Percentiles rank a stretch among this genome's conserved stretches.
These are phyloP conservation scores for Alternaria ventricosa DNA, from an alignment of 2,329 filamentous ascomycete genomes.

Conservation along the genomic window DNA sequence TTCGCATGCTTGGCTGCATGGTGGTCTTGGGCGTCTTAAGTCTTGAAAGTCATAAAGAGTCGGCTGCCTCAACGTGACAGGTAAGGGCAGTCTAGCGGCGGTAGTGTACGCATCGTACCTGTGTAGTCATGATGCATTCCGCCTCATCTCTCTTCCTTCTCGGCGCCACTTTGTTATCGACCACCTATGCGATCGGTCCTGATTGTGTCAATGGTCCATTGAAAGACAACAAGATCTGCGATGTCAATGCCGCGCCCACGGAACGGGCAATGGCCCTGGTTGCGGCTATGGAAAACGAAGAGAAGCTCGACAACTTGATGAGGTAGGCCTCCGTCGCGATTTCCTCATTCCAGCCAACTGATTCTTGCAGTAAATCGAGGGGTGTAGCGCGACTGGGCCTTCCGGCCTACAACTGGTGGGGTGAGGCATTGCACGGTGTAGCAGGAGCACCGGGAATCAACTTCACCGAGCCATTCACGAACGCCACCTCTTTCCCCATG, in stretches of 20 bases:
- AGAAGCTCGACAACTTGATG: conserved; percentile 54
- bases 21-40: neutral
- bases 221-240: conserved; percentile 57
- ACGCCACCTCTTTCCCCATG: conserved; percentile 70
- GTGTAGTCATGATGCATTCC: conserved; percentile 1
- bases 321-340: conserved; percentile 11
- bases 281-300: conserved; percentile 58
- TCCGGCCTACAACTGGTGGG: conserved; percentile 61
- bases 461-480: conserved; percentile 63
- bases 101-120: neutral
- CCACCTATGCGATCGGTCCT: conserved; percentile 40
- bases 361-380: conserved; percentile 53
- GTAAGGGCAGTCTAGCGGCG: neutral
- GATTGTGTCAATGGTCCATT: conserved; percentile 60
- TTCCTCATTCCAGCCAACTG: conserved; percentile 34
- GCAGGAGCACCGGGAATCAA: conserved; percentile 61
- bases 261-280: conserved; percentile 58
- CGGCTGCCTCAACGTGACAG: neutral
- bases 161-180: conserved; percentile 4
- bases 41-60: neutral
- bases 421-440: conserved; percentile 68
- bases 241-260: conserved; percentile 48
- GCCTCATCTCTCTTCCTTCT: conserved; percentile 1
- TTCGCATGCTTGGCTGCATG: neutral
- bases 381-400: conserved; percentile 64